A percentile compares a stretch with the other conserved stretches of the same genome.
Conservation (phyloP, 306 rosid species). For the Malus fusca region DNA sequence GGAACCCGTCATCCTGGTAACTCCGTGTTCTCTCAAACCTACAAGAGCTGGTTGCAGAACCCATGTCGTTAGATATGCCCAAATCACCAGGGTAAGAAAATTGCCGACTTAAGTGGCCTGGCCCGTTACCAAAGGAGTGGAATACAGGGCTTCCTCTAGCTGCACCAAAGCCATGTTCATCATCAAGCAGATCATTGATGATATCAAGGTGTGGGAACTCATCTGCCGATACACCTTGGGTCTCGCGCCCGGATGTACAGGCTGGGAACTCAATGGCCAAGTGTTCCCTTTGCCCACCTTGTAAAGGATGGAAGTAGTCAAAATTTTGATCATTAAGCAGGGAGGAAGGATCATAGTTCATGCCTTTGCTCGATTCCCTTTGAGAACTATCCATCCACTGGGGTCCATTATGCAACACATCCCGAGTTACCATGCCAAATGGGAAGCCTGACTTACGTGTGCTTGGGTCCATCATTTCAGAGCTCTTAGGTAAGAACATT, state of each 20-base stretch:
- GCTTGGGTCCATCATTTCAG: constrained; percentile 56
- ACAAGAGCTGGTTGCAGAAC: constrained; percentile 68
- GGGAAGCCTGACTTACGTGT: constrained; percentile 42
- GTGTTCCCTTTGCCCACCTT: constrained; percentile 42
- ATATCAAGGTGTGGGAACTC: constrained; percentile 98
- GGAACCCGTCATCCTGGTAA: constrained; percentile 61
- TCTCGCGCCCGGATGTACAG: constrained; percentile 60
- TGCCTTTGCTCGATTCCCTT: constrained; percentile 45
- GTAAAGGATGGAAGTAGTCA: constrained; percentile 46
- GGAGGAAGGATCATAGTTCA: constrained; percentile 46
- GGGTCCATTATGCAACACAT: constrained; percentile 53
- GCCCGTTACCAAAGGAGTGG: constrained; percentile 36
- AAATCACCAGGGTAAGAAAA: constrained; percentile 65
- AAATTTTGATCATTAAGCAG: constrained; percentile 45
- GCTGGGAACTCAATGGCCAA: constrained; percentile 42
- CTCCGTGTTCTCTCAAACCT: constrained; percentile 82
- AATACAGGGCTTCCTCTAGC: constrained; percentile 32
- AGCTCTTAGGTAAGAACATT: constrained; percentile 45
- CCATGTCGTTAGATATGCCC: constrained; percentile 42
- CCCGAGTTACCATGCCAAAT: constrained; percentile 40
- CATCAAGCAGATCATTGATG: constrained; percentile 92
- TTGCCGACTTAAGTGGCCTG: constrained; percentile 56
- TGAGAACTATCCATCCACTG: constrained; percentile 65
- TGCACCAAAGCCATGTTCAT: constrained; percentile 49
- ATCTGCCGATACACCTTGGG: constrained; percentile 61